Base-by-base conservation (phyloP, 331 rosid genomes). In the Cucumis variabilis region DNA sequence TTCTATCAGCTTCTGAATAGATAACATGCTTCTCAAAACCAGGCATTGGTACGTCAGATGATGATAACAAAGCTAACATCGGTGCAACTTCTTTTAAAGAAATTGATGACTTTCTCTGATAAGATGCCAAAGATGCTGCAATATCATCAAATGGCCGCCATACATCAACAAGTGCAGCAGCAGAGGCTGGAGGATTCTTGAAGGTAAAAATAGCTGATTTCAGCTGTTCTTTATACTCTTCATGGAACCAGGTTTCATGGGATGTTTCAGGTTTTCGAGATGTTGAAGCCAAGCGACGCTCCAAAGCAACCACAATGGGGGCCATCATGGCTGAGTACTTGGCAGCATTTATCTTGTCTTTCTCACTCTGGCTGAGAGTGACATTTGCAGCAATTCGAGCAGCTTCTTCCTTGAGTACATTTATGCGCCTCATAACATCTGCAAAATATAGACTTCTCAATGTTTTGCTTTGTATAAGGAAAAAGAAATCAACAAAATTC, bases 291-390 rank as follows among this genome's bases (percentile, higher is more conserved):
- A 96, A 91, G 70, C 99, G 99, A 44, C 98, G 99, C 87, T 96
- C 99, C 91, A 96, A 88, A 77, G 99, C 98, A 91, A 96, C 98
- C 89, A 92, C 94, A 92, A 96, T 95, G 82, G 99, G 99, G 80
- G 99, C 99, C 98, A 96, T 96, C 98, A 96, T 96, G 88, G 99
- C 99, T 82, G 98, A 95, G 90, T 96, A 96, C 88, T 97, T 97
- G 19, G 98, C 98, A 90, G 99, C 95, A 78, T 94, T 96, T 88
- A 96, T 96, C 94, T 94, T 96, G 89, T 89, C 94, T 91, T 96
- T 96, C 90, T 96, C 99, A 89, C 92, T 94, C 91, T 94, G 98
- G 93, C 94, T 95, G 78, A 95, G 99, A 77, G 98, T 96, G 88
- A 89, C 84, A 91, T 96, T 96, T 88, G 94, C 98, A n/a, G 99